phyloP scores from a whole-genome alignment of 257 asterid genomes.

The Fraxinus anomala region DNA sequence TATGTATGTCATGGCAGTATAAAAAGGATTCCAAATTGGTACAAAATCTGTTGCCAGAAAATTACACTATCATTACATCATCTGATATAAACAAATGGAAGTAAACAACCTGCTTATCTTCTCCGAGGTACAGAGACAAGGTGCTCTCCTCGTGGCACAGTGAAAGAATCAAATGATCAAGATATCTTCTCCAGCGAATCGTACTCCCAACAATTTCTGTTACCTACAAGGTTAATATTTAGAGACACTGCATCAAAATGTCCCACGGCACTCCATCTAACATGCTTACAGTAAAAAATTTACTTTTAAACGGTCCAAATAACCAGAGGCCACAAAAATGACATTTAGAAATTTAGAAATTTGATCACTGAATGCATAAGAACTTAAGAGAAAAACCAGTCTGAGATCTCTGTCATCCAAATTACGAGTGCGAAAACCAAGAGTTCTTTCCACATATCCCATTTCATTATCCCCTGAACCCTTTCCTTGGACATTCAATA shows the following conservation, averaged over 20 bases:
- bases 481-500: constrained; percentile 88
- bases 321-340: not conserved
- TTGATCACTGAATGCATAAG: constrained; percentile 18
- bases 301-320: not conserved
- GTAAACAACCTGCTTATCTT: constrained; percentile 72
- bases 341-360: constrained; percentile 9
- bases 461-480: constrained; percentile 92
- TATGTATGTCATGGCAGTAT: not conserved
- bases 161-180: constrained; percentile 89
- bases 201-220: constrained; percentile 97
- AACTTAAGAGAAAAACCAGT: constrained; percentile 48
- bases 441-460: constrained; percentile 93
- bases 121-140: no score
- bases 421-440: constrained; percentile 79
- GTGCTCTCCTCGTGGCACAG: constrained; percentile 68
- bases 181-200: constrained; percentile 95
- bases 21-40: not conserved
- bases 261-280: not conserved
- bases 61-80: constrained; percentile 11
- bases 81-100: constrained; percentile 14
- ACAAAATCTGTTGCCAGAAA: constrained; percentile 8
- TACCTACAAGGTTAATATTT: constrained; percentile 48
- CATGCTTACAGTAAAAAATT: not conserved
- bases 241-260: constrained; percentile 5
- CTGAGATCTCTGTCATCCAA: constrained; percentile 91